Evolutionary conservation across 2,329 filamentous ascomycete genomes (phyloP), one percentile per base, ranked within the genome.

Genomic region (Aspergillus ochraceoroseus): DNA sequence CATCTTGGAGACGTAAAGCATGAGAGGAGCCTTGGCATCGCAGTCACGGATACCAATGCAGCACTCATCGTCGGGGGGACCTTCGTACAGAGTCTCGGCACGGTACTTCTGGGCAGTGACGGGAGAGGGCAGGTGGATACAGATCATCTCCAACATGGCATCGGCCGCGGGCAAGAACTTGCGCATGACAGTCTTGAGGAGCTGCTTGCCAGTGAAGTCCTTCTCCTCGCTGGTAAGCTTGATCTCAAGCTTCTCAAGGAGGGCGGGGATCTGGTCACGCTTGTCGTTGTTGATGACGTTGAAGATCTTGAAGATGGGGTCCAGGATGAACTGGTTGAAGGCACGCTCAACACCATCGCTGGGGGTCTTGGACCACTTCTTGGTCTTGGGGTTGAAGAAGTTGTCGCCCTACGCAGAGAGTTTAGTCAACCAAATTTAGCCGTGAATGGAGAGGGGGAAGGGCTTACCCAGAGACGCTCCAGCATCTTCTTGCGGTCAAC

Each of bases 1-100:
- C 92, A 98, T 98, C 87, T 98, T 98, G 72, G 92, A 98, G 71
- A 98, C 89, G 85, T 98, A 98, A 59, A 96, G 80, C 92, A 98
- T 98, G 73, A 98, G 92, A 64, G 90, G 87, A 70, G 80, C 92
- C 79, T 95, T 94, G 73, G 90, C 79, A 72, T 98, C 87, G 72
- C 92, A 96, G 80, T 96, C 88, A 63, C 89, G 89, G 80, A 98
- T 95, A 80, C 83, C 88, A 68, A 95, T 85, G 76, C 85, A 89
- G 61, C 83, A 82, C 72, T 87, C 84, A 63, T 98, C 92, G 68
- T 98, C 92, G 46, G 75, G 65, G 61, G 92, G 92, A 80, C 92
- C 92, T 80, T 98, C 92, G 77, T 98, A 98, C 56, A 98, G 81
- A 68, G 89, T 95, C 82, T 96, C 92, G 64, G 80, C 84, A 84